Evolutionary conservation across 2,329 filamentous ascomycete species (phyloP).

Genomic region (Cylindrodendrum hubeiense): DNA sequence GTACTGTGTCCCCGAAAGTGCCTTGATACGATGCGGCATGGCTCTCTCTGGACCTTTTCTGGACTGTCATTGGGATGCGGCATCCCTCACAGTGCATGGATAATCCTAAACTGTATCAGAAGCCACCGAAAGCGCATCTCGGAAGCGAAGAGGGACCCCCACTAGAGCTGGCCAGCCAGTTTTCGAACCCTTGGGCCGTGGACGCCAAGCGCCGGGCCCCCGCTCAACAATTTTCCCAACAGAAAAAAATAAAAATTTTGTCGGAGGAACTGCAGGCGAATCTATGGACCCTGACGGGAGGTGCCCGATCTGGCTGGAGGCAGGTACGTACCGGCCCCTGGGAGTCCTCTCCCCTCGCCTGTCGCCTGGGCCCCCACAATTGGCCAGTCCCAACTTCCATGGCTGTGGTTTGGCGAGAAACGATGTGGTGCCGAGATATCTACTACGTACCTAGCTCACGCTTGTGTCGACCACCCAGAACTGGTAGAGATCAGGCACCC

Average conservation of each 20-base stretch:
- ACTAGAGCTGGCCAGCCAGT: conserved; percentile 9
- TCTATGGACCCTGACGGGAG: conserved; percentile 21
- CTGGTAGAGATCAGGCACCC: conserved; percentile 7
- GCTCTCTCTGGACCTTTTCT: no score
- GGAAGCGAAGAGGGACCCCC: background rate
- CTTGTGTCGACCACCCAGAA: conserved; percentile 8
- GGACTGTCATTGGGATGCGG: background rate
- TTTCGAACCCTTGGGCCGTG: conserved; percentile 34
- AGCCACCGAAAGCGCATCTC: background rate
- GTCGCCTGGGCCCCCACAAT: conserved; percentile 3
- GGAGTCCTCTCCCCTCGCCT: background rate
- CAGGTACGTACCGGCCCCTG: conserved; percentile 15
- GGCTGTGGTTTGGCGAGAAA: background rate
- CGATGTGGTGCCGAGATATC: background rate
- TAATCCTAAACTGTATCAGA: background rate
- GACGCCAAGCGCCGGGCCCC: conserved; percentile 38
- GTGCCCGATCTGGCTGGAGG: conserved; percentile 22
- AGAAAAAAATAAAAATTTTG: conserved; percentile 44
- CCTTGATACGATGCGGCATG: background rate
- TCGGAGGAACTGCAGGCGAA: conserved; percentile 27
- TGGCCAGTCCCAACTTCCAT: conserved; percentile 6
- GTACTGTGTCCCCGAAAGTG: background rate
- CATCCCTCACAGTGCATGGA: background rate
- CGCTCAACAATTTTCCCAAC: conserved; percentile 54
- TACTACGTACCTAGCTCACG: no score